These are phyloP conservation scores for Plantago major DNA, from an alignment of 257 asterid species.

Conservation along the genomic window DNA sequence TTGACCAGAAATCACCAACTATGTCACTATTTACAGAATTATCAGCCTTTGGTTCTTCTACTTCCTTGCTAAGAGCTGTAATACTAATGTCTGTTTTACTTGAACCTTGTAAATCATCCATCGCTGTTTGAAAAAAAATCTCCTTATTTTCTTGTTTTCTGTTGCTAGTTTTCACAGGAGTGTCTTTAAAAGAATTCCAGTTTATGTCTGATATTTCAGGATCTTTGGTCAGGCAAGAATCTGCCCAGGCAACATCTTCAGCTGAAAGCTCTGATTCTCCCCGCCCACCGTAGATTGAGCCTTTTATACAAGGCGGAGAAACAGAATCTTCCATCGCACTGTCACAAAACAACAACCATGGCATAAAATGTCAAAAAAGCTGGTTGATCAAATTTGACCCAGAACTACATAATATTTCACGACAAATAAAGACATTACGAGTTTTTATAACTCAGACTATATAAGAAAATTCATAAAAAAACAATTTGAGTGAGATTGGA, in stretches of 20 bases:
- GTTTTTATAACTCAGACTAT: too few species aligned
- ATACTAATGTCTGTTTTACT: constrained; percentile 16
- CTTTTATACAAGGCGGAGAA: constrained; percentile 11
- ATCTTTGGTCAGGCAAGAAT: constrained; percentile 59
- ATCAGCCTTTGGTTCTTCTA: constrained; percentile 17
- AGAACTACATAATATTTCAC: too few species aligned
- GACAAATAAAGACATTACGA: too few species aligned
- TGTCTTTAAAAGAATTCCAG: constrained; percentile 40
- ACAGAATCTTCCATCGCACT: constrained; percentile 22
- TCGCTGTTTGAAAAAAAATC: constrained; percentile 14
- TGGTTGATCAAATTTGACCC: too few species aligned
- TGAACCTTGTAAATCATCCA: constrained; percentile 7
- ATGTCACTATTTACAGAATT: constrained; percentile 16
- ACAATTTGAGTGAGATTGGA: too few species aligned
- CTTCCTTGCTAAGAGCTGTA: constrained; percentile 18
- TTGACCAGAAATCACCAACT: constrained; percentile 37
- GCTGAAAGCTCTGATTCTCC: constrained; percentile 29
- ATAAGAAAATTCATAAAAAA: too few species aligned
- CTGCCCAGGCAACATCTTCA: constrained; percentile 76
- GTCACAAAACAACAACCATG: constrained; percentile 18
- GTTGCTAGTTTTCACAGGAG: constrained; percentile 30
- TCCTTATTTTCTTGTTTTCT: constrained; percentile 17
- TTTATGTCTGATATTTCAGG: constrained; percentile 28
- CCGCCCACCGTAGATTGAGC: constrained; percentile 18
- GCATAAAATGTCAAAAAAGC: not conserved